Conservation (phyloP, 2,329 filamentous ascomycete genomes). For the Pyrenophora tritici-repentis region DNA sequence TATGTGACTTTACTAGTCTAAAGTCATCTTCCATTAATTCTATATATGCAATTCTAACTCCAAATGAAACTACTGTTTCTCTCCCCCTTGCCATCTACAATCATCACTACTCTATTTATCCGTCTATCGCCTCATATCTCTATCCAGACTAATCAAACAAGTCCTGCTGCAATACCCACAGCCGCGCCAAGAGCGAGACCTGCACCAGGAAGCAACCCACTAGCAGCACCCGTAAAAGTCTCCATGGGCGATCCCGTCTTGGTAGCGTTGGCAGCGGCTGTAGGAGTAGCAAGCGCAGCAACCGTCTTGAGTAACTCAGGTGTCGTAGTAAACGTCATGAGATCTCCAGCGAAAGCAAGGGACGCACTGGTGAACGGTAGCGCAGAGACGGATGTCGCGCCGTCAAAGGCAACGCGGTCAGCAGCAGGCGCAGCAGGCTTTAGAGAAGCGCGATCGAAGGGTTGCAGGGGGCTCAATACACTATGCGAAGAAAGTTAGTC, state of each 20-base stretch:
- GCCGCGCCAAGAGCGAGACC: slow-evolving; percentile 4
- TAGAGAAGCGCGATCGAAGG: slow-evolving; percentile 27
- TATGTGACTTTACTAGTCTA: no score
- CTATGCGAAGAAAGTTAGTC: slow-evolving; percentile 6
- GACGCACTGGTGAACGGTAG: slow-evolving; percentile 22
- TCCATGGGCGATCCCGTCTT: slow-evolving; percentile 1
- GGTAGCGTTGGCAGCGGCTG: slow-evolving; percentile 4
- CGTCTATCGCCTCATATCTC: not conserved
- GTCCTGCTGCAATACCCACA: slow-evolving; percentile 1
- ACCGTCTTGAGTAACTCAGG: slow-evolving; percentile 31
- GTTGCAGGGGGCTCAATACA: slow-evolving; percentile 18
- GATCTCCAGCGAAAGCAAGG: slow-evolving; percentile 28
- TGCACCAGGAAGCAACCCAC: not conserved
- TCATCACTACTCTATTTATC: no score
- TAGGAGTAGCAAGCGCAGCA: slow-evolving; percentile 26
- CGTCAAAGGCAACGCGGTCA: slow-evolving; percentile 30
- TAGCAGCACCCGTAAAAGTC: slow-evolving; percentile 4
- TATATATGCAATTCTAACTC: no score
- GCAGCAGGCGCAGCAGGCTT: slow-evolving; percentile 20
- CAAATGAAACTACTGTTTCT: no score
- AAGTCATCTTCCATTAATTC: not conserved
- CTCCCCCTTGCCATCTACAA: no score
- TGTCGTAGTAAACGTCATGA: slow-evolving; percentile 31
- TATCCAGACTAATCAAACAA: not conserved
- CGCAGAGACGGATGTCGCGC: slow-evolving; percentile 20